These are phyloP conservation scores for Fusarium sp. DNA, from an alignment of 2,329 filamentous ascomycete species.

Conservation along the genomic window DNA sequence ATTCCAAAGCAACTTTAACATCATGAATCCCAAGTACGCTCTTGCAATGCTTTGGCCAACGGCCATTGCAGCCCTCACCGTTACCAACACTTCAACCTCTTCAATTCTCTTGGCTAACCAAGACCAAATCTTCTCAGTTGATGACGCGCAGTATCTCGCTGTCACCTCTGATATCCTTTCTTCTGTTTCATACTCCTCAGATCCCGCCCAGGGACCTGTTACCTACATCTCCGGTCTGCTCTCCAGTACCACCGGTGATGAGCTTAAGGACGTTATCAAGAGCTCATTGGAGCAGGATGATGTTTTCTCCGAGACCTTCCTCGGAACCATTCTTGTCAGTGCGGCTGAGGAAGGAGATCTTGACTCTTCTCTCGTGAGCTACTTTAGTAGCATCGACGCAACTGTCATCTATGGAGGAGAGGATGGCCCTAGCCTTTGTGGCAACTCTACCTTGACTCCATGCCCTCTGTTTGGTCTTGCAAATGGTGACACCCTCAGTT, in stretches of 20 bases:
- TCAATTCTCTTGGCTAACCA: neutral
- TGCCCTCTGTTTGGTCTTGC: neutral
- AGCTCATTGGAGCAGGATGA: neutral
- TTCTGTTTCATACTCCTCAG: neutral
- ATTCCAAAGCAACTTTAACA: rapidly evolving
- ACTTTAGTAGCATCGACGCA: neutral
- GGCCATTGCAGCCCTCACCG: neutral
- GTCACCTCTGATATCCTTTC: neutral
- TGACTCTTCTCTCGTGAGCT: neutral
- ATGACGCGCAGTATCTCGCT: neutral
- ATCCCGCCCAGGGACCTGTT: neutral
- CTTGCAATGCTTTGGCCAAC: neutral
- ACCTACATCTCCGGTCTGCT: neutral
- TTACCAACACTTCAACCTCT: neutral
- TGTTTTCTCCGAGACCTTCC: neutral
- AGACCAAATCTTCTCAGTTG: neutral
- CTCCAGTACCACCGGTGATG: neutral
- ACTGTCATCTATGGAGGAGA: neutral
- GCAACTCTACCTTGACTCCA: neutral
- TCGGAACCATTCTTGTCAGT: neutral
- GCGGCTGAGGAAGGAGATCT: neutral
- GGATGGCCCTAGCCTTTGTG: neutral
- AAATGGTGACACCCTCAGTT: rapidly evolving
- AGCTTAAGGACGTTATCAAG: neutral
- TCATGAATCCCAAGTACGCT: neutral